These are phyloP conservation scores for Helotiales sp. DNA, from an alignment of 2,329 filamentous ascomycete species.

Conservation along the genomic window DNA sequence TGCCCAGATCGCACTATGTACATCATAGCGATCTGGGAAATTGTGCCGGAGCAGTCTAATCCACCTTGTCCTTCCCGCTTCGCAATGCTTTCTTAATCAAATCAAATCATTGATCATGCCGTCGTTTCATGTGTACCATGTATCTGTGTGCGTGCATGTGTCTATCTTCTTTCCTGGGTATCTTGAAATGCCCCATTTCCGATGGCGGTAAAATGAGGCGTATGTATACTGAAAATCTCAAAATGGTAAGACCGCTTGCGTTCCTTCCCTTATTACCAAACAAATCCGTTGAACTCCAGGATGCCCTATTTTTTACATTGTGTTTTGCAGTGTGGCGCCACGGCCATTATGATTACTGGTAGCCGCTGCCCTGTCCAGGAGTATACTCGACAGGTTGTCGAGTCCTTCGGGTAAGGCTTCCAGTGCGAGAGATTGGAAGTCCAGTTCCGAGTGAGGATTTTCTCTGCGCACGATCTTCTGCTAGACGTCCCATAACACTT, in stretches of 20 bases:
- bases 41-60: slow-evolving; percentile 4
- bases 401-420: slow-evolving; percentile 25
- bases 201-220: slow-evolving; percentile 10
- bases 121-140: slow-evolving; percentile 19
- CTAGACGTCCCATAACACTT: slow-evolving; percentile 22
- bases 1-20: slow-evolving; percentile 16
- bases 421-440: slow-evolving; percentile 24
- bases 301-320: slow-evolving; percentile 20
- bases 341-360: slow-evolving; percentile 17
- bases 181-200: slow-evolving; percentile 23
- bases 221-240: slow-evolving; percentile 3
- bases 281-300: slow-evolving; percentile 20
- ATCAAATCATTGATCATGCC: slow-evolving; percentile 20
- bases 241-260: slow-evolving; percentile 3
- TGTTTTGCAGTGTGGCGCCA: background rate
- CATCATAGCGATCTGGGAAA: slow-evolving; percentile 12
- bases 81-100: background rate
- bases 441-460: slow-evolving; percentile 29
- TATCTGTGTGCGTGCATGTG: background rate
- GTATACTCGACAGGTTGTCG: slow-evolving; percentile 24
- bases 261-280: background rate
- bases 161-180: slow-evolving; percentile 16
- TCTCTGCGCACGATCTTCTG: slow-evolving; percentile 30
- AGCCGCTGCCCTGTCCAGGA: slow-evolving; percentile 21
- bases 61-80: background rate